Base-by-base conservation (phyloP, 352 stramenopile species). In the Globisporangium paroecandrum region DNA sequence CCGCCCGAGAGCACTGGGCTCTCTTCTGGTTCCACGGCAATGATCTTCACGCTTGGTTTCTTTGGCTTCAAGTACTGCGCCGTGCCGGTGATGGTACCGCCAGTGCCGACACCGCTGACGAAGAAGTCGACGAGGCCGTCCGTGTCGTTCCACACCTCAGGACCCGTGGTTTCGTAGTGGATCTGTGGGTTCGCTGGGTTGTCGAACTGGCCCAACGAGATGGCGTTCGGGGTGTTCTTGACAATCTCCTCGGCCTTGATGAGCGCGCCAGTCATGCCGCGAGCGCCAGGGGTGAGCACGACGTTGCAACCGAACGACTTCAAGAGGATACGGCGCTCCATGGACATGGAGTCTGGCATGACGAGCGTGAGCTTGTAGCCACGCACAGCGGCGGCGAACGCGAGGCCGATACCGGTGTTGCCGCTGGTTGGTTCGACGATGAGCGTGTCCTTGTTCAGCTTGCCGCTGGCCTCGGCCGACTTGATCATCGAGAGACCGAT, bases 101-200 rank as follows among this genome's bases (percentile, higher is more conserved):
- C 90, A 1, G 90, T 97, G 68, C 85, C 86, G 51, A 95, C 90
- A 43, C 87, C 90, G 43, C 85, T 86, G n/a, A 97, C 87, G 68
- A 97, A 97, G 74, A 89, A 87, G 73, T 95, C 90, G 3, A 97
- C 74, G 62, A 85, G 69, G 29, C 90, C 89, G 70, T 95, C 86
- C n/a, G 88, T 97, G 75, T 95, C 85, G 34, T 78, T 77, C 90
- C 90, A 97, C 63, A 97, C 83, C 68, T 97, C 90, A 1, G 87
- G 87, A 15, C 89, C 90, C 15, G 90, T 96, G 15, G 89, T 96
- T 73, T 96, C 81, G 64, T 85, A 94, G 76, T 97, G 89, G 73
- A 96, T 94, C 71, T 98, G 95, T 24, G 94, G 94, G 82, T 99
- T 99, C 51, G 97, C 95, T 20, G 91, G 90, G 83, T 99, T 99